Base-by-base conservation (phyloP, 169 alveolate species). In the Eimeria tenella region DNA sequence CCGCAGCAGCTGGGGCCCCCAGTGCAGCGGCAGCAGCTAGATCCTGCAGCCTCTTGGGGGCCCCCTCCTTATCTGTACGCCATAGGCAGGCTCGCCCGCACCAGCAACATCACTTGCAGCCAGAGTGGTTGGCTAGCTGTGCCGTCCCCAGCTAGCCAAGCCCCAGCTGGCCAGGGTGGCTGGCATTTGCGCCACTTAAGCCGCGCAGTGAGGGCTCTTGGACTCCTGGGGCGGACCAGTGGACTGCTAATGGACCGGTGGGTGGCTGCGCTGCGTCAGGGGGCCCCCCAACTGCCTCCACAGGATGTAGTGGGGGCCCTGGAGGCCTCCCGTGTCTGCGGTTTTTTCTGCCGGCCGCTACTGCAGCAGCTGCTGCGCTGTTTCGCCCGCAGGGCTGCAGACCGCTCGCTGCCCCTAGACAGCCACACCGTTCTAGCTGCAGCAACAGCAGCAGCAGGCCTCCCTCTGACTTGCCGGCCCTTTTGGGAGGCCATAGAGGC, bases 291-390 rank as follows among this genome's bases (percentile, higher is more conserved):
- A 15, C 17, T 23, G 21, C 50, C 86, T 13, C 62, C 42, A 8
- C 31, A 49, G 4, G 86, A 77, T 3, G 13, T 50, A 7, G 42
- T 77, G 15, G 42, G 13, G 62, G 86, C 65, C 0, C 62, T 77
- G 17, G 49, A 50, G 65, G 86, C 86, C 3, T n/a, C 86, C 9
- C 65, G 86, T 49, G 11, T 19, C 65, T 50, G 23, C 4, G 23
- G 58, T 63, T 49, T 77, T 49, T 77, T 49, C 65, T 77, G 68
- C n/a, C 62, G 86, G 68, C 86, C 62, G 8, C 63, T 77, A 68
- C 86, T 77, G 86, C 86, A 49, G 86, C 65, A 15, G 62, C 68
- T 77, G 86, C 17, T 77, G 65, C 13, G 62, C 17, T 9, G 52
- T 4, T 23, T 68, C 31, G 86, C 68, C 10, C 65, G 8, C 62